Conservation (phyloP, 176 grass and related monocot species). For the Aegilops sharonensis region DNA sequence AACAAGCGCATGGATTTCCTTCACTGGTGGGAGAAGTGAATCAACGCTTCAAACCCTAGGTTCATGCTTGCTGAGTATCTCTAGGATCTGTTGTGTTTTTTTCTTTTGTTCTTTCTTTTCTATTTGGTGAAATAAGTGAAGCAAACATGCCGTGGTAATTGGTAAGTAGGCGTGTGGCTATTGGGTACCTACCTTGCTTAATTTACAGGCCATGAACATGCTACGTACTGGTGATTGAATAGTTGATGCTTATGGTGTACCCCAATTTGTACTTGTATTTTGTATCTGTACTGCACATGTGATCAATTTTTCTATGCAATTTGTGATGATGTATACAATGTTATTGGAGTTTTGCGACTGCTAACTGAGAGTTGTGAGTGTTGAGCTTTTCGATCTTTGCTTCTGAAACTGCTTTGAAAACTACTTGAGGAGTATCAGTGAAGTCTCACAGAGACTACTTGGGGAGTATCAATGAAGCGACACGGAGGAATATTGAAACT, state of each 20-base stretch:
- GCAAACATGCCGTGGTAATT: background rate
- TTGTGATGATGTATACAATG: background rate
- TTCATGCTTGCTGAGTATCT: background rate
- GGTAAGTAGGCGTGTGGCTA: background rate
- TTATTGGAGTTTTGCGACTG: background rate
- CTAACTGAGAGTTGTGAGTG: no score
- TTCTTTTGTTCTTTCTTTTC: background rate
- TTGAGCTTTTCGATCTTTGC: no score
- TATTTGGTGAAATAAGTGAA: background rate
- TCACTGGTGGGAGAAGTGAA: conserved; percentile 77
- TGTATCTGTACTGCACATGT: background rate
- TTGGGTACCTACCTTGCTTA: no score
- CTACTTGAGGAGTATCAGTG: no score
- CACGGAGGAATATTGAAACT: no score
- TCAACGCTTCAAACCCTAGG: no score
- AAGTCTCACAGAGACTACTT: no score
- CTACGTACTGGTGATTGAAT: background rate
- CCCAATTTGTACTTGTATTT: background rate
- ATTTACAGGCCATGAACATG: background rate
- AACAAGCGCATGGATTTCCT: conserved; percentile 81
- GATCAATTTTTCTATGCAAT: background rate
- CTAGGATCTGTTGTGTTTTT: no score
- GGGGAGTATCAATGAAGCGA: no score
- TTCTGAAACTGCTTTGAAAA: no score
- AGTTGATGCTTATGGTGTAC: background rate